Evolutionary conservation across 805 yeast genomes (phyloP).

Genomic region (Zygosaccharomyces pseudorouxii): DNA sequence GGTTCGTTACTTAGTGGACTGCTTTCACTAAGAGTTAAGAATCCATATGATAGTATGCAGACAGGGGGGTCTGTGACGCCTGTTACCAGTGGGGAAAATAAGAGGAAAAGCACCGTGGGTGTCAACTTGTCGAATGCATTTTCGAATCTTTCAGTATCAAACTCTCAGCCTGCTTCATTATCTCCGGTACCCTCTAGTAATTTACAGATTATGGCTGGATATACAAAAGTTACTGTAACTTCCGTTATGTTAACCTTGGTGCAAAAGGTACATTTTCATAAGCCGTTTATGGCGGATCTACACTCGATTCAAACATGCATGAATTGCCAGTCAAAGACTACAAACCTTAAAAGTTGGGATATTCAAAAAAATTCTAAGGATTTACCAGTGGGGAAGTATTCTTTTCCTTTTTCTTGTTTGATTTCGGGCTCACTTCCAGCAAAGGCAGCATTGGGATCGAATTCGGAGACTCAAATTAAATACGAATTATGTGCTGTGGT

Average conservation of each 20-base stretch:
- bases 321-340: constrained; percentile 50
- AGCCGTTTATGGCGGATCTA: constrained; percentile 60
- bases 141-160: constrained; percentile 22
- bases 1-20: constrained; percentile 87
- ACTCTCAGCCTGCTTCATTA: constrained; percentile 6
- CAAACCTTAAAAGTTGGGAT: constrained; percentile 83
- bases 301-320: constrained; percentile 48
- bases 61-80: constrained; percentile 17
- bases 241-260: constrained; percentile 60
- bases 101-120: constrained; percentile 16
- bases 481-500: constrained; percentile 72
- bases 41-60: constrained; percentile 21
- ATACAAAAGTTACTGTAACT: constrained; percentile 47
- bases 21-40: constrained; percentile 52
- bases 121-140: constrained; percentile 21
- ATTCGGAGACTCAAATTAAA: constrained; percentile 48
- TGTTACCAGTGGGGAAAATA: constrained; percentile 14
- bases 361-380: constrained; percentile 56
- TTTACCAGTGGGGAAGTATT: constrained; percentile 68
- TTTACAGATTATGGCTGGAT: constrained; percentile 27
- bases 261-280: constrained; percentile 64
- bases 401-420: constrained; percentile 87
- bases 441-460: constrained; percentile 54
- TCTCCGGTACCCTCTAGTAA: constrained; percentile 23
- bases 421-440: constrained; percentile 88